These are phyloP conservation scores for Xerocomus nothofagi DNA, from an alignment of 1,284 basidiomycete species.

Conservation along the genomic window DNA sequence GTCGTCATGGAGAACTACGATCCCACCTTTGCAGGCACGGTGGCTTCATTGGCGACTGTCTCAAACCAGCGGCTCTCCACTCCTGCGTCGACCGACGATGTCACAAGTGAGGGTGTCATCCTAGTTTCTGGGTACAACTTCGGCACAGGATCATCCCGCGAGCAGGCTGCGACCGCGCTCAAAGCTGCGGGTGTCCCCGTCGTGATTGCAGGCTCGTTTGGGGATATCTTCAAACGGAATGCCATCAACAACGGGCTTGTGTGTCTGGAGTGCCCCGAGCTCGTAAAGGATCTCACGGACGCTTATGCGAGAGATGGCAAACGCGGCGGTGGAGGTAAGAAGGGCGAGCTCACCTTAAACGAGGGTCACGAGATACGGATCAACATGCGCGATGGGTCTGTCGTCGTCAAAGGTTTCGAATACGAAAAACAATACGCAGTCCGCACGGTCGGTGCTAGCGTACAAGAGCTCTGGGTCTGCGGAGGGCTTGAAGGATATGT, in stretches of 20 bases:
- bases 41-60: slow-evolving; percentile 56
- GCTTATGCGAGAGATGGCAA: slow-evolving; percentile 71
- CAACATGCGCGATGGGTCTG: slow-evolving; percentile 67
- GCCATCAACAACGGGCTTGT: slow-evolving; percentile 99
- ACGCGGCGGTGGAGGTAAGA: slow-evolving; percentile 73
- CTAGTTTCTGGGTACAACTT: slow-evolving; percentile 98
- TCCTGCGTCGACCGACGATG: slow-evolving; percentile 12
- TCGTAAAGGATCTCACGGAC: slow-evolving; percentile 83
- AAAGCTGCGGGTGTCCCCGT: slow-evolving; percentile 92
- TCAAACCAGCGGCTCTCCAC: slow-evolving; percentile 21
- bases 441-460: slow-evolving; percentile 81
- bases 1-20: slow-evolving; percentile 99
- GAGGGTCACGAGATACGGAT: slow-evolving; percentile 68
- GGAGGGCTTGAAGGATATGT: slow-evolving; percentile 81
- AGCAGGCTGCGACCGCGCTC: slow-evolving; percentile 97
- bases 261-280: slow-evolving; percentile 88
- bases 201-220: slow-evolving; percentile 95
- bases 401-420: slow-evolving; percentile 51
- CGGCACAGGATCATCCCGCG: slow-evolving; percentile 97
- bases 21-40: slow-evolving; percentile 76
- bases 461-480: slow-evolving; percentile 90
- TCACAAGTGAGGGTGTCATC: slow-evolving; percentile 62
- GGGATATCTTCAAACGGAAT: slow-evolving; percentile 99
- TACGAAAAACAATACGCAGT: slow-evolving; percentile 64
- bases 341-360: slow-evolving; percentile 82